Evolutionary conservation across 1,139 yeast species (phyloP), one percentile per base, ranked within the genome.

Genomic region (Ogataea hybrid): DNA sequence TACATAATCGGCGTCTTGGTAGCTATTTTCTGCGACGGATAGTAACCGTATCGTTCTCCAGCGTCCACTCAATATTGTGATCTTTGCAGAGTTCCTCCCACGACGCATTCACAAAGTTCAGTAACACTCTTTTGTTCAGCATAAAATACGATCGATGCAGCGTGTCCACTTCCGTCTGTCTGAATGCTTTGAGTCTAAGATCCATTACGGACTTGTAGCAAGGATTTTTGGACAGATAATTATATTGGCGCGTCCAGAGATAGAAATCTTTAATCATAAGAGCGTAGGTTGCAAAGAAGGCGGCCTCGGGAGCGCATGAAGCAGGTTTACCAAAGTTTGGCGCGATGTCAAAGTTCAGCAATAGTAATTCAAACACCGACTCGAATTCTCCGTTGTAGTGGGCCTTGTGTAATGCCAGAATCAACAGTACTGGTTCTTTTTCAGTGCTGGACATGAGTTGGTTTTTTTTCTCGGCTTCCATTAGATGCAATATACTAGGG

Each of bases 401-500:
- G 0, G 73, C 49, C 8, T 69, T 48, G 56, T 79, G 84, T 8
- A 79, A 58, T 0, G 70, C 64, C 32, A 73, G 57, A 15, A 77
- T 56, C 4, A 65, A 54, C 2, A 64, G 59, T 2, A 77, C 53
- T 43, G 77, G 82, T 18, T 61, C 55, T 2, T 56, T 39, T 43
- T 77, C 81, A 0, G 46, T 43, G 0, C 45, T 37, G 1, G 52
- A 47, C 16, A 76, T 53, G 1, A 63, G 39, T 0, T 33, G 41
- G 12, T 36, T 5, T 10, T 47, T 22, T 20, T 39, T 53, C 32
- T 51, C 49, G 1, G 48, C 35, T 6, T 42, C 46, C 15, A 77
- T 57, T 10, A 77, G 57, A 50, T 69, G 71, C 31, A 59, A 59
- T 6, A 77, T 71, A 37, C 80, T 67, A 1, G 85, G 84, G 1